phyloP scores from a whole-genome alignment of 805 yeast species.

The Yamadazyma philogaea region DNA sequence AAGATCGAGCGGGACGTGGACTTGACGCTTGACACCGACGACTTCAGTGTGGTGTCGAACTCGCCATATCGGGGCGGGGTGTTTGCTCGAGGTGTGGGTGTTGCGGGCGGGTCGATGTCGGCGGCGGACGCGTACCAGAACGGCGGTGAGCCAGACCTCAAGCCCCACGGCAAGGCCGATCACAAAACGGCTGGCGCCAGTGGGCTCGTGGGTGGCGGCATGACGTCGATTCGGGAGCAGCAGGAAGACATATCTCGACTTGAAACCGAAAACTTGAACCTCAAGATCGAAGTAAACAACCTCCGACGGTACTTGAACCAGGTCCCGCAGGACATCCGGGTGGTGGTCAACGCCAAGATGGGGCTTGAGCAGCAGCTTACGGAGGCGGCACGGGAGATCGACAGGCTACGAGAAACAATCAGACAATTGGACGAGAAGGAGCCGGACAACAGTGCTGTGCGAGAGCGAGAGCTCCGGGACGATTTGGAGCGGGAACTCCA shows the following conservation, averaged over 20 bases:
- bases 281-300: conserved; percentile 43
- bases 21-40: conserved; percentile 8
- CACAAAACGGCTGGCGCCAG: no score
- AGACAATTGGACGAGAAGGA: conserved; percentile 6
- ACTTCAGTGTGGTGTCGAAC: conserved; percentile 5
- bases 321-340: conserved; percentile 42
- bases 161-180: no score
- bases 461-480: conserved; percentile 10
- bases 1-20: conserved; percentile 5
- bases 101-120: neutral
- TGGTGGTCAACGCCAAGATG: conserved; percentile 37
- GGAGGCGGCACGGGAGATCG: conserved; percentile 15
- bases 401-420: conserved; percentile 8
- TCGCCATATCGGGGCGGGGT: conserved; percentile 4
- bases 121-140: neutral
- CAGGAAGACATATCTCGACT: conserved; percentile 23
- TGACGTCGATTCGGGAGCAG: conserved; percentile 22
- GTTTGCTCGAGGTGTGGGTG: neutral
- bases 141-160: neutral
- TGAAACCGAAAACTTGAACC: conserved; percentile 41
- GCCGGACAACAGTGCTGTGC: conserved; percentile 9
- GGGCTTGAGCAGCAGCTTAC: conserved; percentile 27
- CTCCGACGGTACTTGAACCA: conserved; percentile 37
- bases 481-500: neutral
- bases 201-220: conserved; percentile 6